Base-by-base conservation (phyloP, 257 asterid species). In the Lycium barbarum region DNA sequence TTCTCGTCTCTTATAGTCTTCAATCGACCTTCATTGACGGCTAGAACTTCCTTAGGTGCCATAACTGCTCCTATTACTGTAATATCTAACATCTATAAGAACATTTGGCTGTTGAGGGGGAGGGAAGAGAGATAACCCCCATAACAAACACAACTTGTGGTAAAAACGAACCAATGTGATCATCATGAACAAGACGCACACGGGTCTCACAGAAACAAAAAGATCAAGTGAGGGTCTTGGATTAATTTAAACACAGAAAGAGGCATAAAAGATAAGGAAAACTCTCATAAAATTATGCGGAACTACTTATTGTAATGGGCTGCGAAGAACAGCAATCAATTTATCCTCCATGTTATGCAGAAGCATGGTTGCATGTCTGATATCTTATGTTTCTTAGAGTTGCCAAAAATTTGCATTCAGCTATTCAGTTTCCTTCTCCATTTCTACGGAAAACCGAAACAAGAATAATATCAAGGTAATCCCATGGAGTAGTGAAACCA, bases 351-450 rank as follows among this genome's bases (percentile, higher is more conserved):
- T 78, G 65, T 20, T 22, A 53, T 3, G 9, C 26, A 14, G 14
- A 51, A 49, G 45, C 65, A 78, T 53, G 47, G 15, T 53, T 53
- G 65, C 82, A 53, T 53, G 82, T 54, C 18, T 53, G 49, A 14
- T 15, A 78, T 78, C 15, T 36, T 53, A 78, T 33, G 82, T 53
- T 26, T 15, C 33, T 78, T 13, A 78, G 14, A 53, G 45, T 33
- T 78, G 4, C 61, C 65, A 51, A 53, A 76, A 78, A 55, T 1
- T 70, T 40, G 22, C 53, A 68, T 40, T 38, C 54, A 70, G 79
- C 33, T 68, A 70, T 38, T 40, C 33, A 70, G 47, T 78, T 33
- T 78, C 47, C 82, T 76, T 53, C 65, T 53, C 82, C 82, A 53
- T 53, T 78, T 78, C 82, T 78, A 51, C 40, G 40, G 45, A 53